Percentiles rank a stretch among this genome's conserved stretches.
phyloP scores from a whole-genome alignment of 2,329 filamentous ascomycete species.

The Bisporella sp. region DNA sequence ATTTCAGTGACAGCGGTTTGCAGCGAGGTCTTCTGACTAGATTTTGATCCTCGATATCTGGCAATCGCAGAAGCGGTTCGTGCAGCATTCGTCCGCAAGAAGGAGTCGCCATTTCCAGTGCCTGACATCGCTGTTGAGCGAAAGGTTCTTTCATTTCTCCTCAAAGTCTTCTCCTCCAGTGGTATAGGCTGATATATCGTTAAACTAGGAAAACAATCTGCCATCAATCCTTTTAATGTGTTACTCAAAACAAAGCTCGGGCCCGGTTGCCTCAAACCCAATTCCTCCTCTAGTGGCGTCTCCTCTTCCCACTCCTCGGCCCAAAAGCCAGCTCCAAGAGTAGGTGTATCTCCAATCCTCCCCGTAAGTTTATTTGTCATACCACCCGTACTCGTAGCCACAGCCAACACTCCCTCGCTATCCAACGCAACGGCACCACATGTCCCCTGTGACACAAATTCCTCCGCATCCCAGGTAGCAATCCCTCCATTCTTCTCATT shows the following conservation, averaged over 20 bases:
- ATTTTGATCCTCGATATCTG: conserved; percentile 42
- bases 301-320: conserved; percentile 68
- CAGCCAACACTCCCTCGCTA: conserved; percentile 63
- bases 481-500: conserved; percentile 38
- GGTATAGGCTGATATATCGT: conserved; percentile 27
- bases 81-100: conserved; percentile 64
- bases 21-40: conserved; percentile 33
- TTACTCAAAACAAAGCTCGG: conserved; percentile 34
- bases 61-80: conserved; percentile 69
- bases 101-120: conserved; percentile 85
- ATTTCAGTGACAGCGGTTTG: conserved; percentile 55
- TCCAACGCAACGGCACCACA: conserved; percentile 79
- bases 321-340: conserved; percentile 81
- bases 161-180: conserved; percentile 17
- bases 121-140: conserved; percentile 56
- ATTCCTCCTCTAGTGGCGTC: conserved; percentile 20
- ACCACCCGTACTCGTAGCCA: conserved; percentile 64
- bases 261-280: conserved; percentile 13
- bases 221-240: conserved; percentile 41
- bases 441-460: conserved; percentile 76
- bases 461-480: conserved; percentile 50
- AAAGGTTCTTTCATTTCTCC: conserved; percentile 14
- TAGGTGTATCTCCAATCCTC: conserved; percentile 79
- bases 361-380: conserved; percentile 86
- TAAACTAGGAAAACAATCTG: conserved; percentile 51